Evolutionary conservation across 495 filamentous ascomycete species (phyloP), one percentile per base, ranked within the genome.

Genomic region (Hypoxylon fuscum): DNA sequence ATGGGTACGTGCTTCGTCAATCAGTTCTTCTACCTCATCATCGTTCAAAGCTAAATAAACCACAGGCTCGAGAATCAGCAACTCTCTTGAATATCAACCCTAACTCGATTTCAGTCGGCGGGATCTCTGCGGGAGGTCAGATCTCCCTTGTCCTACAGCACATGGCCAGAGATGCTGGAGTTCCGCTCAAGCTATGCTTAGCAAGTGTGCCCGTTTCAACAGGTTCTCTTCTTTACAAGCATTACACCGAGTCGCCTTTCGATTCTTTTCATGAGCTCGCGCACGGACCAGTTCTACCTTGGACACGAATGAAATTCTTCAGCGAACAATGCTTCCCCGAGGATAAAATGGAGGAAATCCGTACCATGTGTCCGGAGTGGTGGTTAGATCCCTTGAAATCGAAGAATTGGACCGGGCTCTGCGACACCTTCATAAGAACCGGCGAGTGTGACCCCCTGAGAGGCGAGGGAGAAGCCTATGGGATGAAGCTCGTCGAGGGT

Each of bases 401-500:
- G 3, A 69, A 76, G 1, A 72, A 80, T 53, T 83, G 77, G 61
- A 68, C 44, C 1, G 61, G 66, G 1, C 62, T 84, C 8, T 74
- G 77, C 27, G 73, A 75, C 14, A 83, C 81, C 0, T 77, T 79
- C 25, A 73, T 84, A 18, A 72, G 77, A 23, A 83, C 81, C 0
- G 80, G 75, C 11, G 78, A 79, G 9, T 75, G 74, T 48, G 82
- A 84, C 52, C 77, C 80, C 0, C 52, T 84, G 47, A 62, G 82
- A 1, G 82, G 83, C 62, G 82, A 84, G 64, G 82, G 81, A 0
- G 81, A 83, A 66, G 78, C 78, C 0, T 84, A 83, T 57, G 81
- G 73, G 1, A 54, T 63, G 56, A 79, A 78, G 52, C 66, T 84
- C 14, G 56, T 82, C 21, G 74, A 78, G 32, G 75, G 70, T 1